Evolutionary conservation across 306 rosid genomes (phyloP).

Genomic region (Lathyrus tuberosus): DNA sequence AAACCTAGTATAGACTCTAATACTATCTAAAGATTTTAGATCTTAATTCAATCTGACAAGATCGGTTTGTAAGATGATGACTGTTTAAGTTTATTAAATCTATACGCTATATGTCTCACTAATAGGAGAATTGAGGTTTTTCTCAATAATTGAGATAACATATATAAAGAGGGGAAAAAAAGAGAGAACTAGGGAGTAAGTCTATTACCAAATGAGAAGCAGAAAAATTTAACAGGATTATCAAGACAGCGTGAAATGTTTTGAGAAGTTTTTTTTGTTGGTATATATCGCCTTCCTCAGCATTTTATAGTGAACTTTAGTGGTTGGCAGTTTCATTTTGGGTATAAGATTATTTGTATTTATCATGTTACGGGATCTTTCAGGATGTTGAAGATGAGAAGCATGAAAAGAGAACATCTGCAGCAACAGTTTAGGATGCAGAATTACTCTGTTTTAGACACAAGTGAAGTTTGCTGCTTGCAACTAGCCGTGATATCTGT

Average conservation of each 20-base stretch:
- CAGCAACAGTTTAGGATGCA: conserved; percentile 39
- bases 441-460: conserved; percentile 24
- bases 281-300: conserved; percentile 1
- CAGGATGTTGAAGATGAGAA: conserved; percentile 97
- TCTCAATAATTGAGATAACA: neutral
- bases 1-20: neutral
- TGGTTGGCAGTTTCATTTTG: neutral
- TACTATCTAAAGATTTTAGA: neutral
- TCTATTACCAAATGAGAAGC: neutral
- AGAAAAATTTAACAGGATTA: neutral
- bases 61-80: neutral
- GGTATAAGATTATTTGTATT: conserved; percentile 23
- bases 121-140: neutral
- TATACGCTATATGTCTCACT: neutral
- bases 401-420: conserved; percentile 47
- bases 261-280: conserved; percentile 1
- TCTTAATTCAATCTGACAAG: neutral
- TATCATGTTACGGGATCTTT: conserved; percentile 31
- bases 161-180: neutral
- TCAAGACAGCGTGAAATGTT: neutral
- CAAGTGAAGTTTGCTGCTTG: conserved; percentile 39
- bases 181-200: conserved; percentile 4
- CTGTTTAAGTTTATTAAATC: neutral
- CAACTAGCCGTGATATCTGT: conserved; percentile 24
- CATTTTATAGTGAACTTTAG: conserved; percentile 7